Conservation (phyloP, 805 yeast genomes). For the Wickerhamiella dianesei region DNA sequence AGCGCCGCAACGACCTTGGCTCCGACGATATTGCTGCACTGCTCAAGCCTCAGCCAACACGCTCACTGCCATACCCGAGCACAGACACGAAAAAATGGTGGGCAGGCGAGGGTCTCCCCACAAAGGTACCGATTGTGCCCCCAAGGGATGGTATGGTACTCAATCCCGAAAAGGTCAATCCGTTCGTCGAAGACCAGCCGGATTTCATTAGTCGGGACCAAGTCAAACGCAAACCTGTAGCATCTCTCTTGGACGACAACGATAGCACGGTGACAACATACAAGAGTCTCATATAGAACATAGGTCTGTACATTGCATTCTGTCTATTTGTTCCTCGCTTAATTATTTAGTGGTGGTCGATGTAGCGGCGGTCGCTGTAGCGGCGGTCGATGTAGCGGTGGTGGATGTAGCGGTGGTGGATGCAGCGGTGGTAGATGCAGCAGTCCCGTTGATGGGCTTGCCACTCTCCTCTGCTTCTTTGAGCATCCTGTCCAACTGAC, state of each 20-base stretch:
- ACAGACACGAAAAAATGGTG: slow-evolving; percentile 82
- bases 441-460: not conserved
- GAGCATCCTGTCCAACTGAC: slow-evolving; percentile 14
- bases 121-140: slow-evolving; percentile 45
- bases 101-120: slow-evolving; percentile 65
- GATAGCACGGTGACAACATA: not conserved
- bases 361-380: no score
- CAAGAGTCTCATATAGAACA: not conserved
- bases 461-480: not conserved
- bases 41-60: slow-evolving; percentile 20
- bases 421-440: not conserved
- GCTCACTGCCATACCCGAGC: slow-evolving; percentile 71
- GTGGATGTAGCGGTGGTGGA: no score
- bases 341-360: no score
- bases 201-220: slow-evolving; percentile 32
- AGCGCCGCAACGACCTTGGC: slow-evolving; percentile 31
- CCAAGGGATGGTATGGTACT: slow-evolving; percentile 35
- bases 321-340: no score
- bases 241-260: not conserved
- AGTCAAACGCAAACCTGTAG: slow-evolving; percentile 2
- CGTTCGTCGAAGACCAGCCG: slow-evolving; percentile 45
- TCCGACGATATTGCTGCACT: not conserved
- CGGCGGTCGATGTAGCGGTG: no score
- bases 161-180: slow-evolving; percentile 55
- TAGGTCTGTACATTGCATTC: not conserved